Evolutionary conservation across 306 rosid genomes (phyloP).

Genomic region (Prunus kanzakura): DNA sequence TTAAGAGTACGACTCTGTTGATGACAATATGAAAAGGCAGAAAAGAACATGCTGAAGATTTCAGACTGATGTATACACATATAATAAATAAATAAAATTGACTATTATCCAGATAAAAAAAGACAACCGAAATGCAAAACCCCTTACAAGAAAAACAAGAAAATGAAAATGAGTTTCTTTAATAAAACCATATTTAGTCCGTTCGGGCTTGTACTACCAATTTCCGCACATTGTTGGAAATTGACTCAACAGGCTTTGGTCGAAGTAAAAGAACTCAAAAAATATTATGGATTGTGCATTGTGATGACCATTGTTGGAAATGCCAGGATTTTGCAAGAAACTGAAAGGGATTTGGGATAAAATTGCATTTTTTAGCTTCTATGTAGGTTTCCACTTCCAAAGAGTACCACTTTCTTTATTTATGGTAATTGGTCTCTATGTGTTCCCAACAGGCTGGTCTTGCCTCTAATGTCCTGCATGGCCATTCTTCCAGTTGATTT

Average conservation of each 20-base stretch:
- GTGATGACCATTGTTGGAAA: background rate
- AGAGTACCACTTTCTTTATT: background rate
- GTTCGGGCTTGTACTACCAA: background rate
- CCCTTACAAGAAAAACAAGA: no score
- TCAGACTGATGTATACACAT: background rate
- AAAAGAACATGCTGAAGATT: background rate
- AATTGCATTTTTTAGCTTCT: background rate
- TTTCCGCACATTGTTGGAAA: no score
- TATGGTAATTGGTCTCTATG: background rate
- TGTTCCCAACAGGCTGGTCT: no score
- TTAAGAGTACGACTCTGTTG: background rate
- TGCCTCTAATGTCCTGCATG: no score
- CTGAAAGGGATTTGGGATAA: background rate
- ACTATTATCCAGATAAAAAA: background rate
- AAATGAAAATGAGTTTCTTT: background rate
- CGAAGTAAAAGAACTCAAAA: background rate
- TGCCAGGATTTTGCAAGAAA: background rate
- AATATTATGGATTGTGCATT: background rate
- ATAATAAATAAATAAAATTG: background rate
- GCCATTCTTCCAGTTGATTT: no score
- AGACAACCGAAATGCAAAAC: background rate
- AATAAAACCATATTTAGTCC: background rate
- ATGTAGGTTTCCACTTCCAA: background rate
- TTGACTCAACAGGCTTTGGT: no score
- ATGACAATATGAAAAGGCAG: background rate